Base-by-base conservation (phyloP, 331 rosid species). In the Acacia concinna region DNA sequence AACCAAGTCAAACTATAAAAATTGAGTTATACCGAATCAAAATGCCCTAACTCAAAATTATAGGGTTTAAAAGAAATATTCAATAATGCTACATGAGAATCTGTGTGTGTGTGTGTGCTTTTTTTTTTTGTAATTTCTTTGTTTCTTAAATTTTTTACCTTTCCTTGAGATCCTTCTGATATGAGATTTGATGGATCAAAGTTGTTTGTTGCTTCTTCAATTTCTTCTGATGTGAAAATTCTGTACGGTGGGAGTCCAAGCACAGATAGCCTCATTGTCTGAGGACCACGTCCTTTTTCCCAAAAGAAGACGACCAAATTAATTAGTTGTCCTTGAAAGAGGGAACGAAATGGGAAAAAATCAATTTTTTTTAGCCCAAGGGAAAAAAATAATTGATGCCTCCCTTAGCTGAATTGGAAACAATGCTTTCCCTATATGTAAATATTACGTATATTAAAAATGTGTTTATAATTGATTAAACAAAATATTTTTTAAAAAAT, bases 161-260 rank as follows among this genome's bases (percentile, higher is more conserved):
- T 85, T 77, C 87, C 94, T 44, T 90, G 81, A 54, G 90, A 71
- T 79, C 86, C 98, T 87, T 89, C 90, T 8, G 64, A 83, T 56
- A 87, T 70, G 28, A 86, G 81, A 83, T 86, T 89, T 67, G 84
- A 81, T 51, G 91, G 82, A 81, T 91, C 88, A 46, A 95, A 93
- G 82, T 89, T 86, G 71, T 84, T 86, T 15, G 98, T 93, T 73
- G 92, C 90, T 41, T 91, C 97, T 83, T 91, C 97, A 68, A 95
- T 90, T 85, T 95, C 98, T 75, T 93, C 92, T 79, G 84, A 59
- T 70, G 96, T 74, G 89, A 95, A 93, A 41, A 70, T 85, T 15
- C 71, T 84, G 82, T 93, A 88, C 20, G 94, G 87, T 40, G 91
- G 87, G 40, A 91, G 78, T 34, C 94, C 97, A n/a, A 88, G 84